These are phyloP conservation scores for Amanita exitialis DNA, from an alignment of 768 basidiomycete genomes.

Conservation along the genomic window DNA sequence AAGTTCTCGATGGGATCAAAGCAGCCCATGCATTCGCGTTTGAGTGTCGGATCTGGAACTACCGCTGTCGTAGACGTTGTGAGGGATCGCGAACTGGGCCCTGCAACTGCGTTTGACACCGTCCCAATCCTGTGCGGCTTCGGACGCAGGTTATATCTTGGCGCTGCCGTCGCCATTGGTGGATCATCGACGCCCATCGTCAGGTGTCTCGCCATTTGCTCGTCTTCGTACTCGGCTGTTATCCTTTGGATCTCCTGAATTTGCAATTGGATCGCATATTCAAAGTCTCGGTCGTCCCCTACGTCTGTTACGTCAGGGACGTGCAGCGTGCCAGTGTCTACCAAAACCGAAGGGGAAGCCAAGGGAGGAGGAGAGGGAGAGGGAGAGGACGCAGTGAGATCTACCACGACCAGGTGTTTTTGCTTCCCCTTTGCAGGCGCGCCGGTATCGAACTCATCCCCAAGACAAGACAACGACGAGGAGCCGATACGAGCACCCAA, in stretches of 20 bases:
- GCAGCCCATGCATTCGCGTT: constrained; percentile 30
- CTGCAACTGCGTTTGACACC: too few species aligned
- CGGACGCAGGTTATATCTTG: neutral
- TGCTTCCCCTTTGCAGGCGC: too few species aligned
- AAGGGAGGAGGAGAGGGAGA: neutral
- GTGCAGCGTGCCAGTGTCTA: neutral
- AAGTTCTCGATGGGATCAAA: constrained; percentile 18
- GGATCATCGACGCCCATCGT: neutral
- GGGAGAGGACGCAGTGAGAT: neutral
- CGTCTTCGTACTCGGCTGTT: neutral
- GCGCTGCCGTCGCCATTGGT: neutral
- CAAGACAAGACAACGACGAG: too few species aligned
- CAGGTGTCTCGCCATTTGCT: neutral
- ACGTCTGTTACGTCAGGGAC: neutral
- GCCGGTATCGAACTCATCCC: too few species aligned
- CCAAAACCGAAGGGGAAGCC: neutral
- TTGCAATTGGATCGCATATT: constrained; percentile 3
- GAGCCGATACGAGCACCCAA: too few species aligned
- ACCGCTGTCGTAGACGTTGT: neutral
- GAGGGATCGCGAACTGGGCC: neutral
- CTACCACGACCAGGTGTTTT: too few species aligned
- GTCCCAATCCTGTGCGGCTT: neutral
- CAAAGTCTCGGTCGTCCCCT: neutral
- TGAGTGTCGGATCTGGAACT: constrained; percentile 9
- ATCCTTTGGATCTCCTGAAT: constrained; percentile 1